These are phyloP conservation scores for Nannochloris sp. DNA, from an alignment of 139 green algal genomes.

Conservation along the genomic window DNA sequence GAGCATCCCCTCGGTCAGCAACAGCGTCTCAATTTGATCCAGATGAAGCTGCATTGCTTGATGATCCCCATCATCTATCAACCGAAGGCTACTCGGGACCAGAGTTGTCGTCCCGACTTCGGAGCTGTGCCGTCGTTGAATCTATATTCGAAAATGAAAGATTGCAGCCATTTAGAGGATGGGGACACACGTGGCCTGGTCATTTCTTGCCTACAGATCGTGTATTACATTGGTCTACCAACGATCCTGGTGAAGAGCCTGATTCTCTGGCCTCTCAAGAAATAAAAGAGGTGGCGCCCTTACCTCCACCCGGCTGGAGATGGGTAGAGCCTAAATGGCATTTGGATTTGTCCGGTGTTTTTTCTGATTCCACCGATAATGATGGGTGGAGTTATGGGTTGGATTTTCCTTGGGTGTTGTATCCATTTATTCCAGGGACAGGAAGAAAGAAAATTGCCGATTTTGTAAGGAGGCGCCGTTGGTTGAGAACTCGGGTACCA, in stretches of 20 bases:
- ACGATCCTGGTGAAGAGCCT: neutral
- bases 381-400: conserved; percentile 76
- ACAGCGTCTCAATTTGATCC: too few relatives aligned
- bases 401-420: conserved; percentile 54
- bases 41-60: neutral
- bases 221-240: conserved; percentile 55
- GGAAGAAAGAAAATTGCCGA: conserved; percentile 38
- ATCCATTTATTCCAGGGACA: conserved; percentile 27
- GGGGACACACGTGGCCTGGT: conserved; percentile 75
- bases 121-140: conserved; percentile 32
- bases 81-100: neutral
- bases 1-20: too few relatives aligned
- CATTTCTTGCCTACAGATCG: conserved; percentile 81
- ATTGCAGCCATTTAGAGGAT: conserved; percentile 75
- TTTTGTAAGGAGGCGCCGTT: conserved; percentile 57
- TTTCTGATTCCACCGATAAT: conserved; percentile 28
- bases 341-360: conserved; percentile 55
- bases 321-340: conserved; percentile 63
- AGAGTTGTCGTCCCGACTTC: neutral
- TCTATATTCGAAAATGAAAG: conserved; percentile 88
- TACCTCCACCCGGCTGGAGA: conserved; percentile 28
- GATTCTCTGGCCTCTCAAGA: neutral
- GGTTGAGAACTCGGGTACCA: conserved; percentile 44
- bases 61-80: neutral
- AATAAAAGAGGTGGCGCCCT: conserved; percentile 2